Evolutionary conservation across 441 rosid species (phyloP), one percentile per base, ranked within the genome.

Genomic region (Adansonia gregorii): DNA sequence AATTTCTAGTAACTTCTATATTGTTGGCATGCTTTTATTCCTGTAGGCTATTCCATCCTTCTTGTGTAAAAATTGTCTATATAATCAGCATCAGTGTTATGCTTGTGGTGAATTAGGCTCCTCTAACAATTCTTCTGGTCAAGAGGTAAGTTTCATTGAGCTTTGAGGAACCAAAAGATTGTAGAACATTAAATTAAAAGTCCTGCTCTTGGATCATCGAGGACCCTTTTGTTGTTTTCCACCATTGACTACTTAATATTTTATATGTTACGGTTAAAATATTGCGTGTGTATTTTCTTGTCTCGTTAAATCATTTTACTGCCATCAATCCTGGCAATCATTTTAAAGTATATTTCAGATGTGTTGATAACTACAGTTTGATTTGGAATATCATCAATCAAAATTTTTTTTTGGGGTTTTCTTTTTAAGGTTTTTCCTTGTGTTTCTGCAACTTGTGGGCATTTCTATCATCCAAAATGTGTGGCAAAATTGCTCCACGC

Each of bases 91-190:
- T 79, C 97, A 91, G 60, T 91, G 97, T 83, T 89, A 78, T 83
- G 91, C 84, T 49, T 89, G 95, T 75, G 97, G 97, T 61, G 73
- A 81, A 63, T 75, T 91, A 76, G 95, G 97, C 46, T 89, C 90
- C 46, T 90, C 92, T 48, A 84, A 85, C 72, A 78, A 66, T 78
- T 84, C 83, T 59, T 73, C 80, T 52, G 70, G 81, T 78, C 90
- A 84, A 83, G 93, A 90, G 91, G 94, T 90, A 82, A 64, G 59
- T 75, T 35, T 68, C 59, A 24, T 49, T 54, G 71, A 58, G 61
- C 76, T 84, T 52, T 69, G 20, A 54, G 43, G 60, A 69, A 69
- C 43, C 43, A 48, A 66, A 51, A 71, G 51, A 17, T 27, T 6
- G 20, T 55, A n/a, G 15, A 31, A 5, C 14, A 45, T 68, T 27